A percentile compares a stretch with the other conserved stretches of the same genome.
Evolutionary conservation across 345 rosid genomes (phyloP).

Genomic region (Hibiscus tridactylites): DNA sequence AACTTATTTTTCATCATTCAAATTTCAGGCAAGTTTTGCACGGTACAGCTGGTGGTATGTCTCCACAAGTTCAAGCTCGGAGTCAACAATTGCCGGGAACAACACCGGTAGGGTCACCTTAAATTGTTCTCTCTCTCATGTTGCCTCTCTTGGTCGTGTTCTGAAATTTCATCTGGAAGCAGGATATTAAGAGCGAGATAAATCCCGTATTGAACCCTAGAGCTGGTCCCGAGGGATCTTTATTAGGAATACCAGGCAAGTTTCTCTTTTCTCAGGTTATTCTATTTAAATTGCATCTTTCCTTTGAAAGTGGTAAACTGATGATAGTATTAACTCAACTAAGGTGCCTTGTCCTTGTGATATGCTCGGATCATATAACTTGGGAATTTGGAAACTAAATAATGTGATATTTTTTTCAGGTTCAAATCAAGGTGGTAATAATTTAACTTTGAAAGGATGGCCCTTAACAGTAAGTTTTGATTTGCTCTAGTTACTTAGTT

Average conservation of each 20-base stretch:
- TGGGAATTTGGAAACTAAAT: not conserved
- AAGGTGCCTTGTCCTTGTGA: not conserved
- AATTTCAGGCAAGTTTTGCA: conserved; percentile 90
- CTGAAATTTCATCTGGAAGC: conserved; percentile 26
- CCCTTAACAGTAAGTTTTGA: conserved; percentile 71
- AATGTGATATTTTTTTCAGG: conserved; percentile 36
- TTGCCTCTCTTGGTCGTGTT: conserved; percentile 3
- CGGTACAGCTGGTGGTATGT: conserved; percentile 71
- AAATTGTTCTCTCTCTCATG: not conserved
- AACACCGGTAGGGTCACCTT: conserved; percentile 43
- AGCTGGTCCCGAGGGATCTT: conserved; percentile 83
- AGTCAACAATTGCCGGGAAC: conserved; percentile 76
- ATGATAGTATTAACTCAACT: not conserved
- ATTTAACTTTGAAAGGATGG: conserved; percentile 91
- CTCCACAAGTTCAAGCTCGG: conserved; percentile 81
- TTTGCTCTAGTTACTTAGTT: not conserved
- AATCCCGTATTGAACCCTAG: conserved; percentile 82
- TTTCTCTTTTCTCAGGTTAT: not conserved
- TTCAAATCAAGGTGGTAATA: conserved; percentile 77
- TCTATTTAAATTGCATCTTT: conserved; percentile 3
- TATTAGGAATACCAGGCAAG: conserved; percentile 84
- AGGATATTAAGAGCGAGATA: conserved; percentile 88
- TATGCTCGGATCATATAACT: not conserved
- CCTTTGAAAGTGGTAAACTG: conserved; percentile 4
- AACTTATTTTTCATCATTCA: not conserved